A percentile compares a stretch with the other conserved stretches of the same genome.
Conservation (phyloP, 768 basidiomycete species). For the Leccinum variicolor region DNA sequence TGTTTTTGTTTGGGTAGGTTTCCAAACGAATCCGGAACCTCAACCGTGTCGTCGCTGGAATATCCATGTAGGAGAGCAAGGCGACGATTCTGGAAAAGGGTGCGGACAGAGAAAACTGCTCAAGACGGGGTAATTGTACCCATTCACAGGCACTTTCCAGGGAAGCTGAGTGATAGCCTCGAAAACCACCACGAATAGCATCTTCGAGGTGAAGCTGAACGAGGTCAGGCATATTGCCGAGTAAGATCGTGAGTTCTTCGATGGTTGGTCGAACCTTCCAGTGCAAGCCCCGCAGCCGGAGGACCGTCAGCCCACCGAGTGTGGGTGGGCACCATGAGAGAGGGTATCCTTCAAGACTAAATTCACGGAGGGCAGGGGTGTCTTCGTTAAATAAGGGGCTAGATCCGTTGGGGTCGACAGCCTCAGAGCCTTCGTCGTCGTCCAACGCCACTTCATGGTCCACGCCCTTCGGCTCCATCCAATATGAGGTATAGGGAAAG, state of each 20-base stretch:
- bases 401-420: neutral
- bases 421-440: neutral
- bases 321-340: neutral
- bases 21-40: neutral
- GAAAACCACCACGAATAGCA: neutral
- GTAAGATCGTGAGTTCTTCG: neutral
- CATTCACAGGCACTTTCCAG: neutral
- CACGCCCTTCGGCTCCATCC: neutral
- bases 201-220: neutral
- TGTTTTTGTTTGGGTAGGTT: neutral
- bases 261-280: neutral
- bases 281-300: neutral
- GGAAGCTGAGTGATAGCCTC: neutral
- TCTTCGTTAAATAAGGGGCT: neutral
- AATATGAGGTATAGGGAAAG: neutral
- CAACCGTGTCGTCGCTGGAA: neutral
- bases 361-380: neutral
- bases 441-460: neutral
- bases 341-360: neutral
- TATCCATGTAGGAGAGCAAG: neutral
- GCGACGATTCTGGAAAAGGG: neutral
- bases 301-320: conserved; percentile 1
- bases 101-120: neutral
- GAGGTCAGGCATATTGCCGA: conserved; percentile 1
- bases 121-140: neutral